Evolutionary conservation across 805 yeast species (phyloP).

Genomic region (Phaffomyces antillensis): DNA sequence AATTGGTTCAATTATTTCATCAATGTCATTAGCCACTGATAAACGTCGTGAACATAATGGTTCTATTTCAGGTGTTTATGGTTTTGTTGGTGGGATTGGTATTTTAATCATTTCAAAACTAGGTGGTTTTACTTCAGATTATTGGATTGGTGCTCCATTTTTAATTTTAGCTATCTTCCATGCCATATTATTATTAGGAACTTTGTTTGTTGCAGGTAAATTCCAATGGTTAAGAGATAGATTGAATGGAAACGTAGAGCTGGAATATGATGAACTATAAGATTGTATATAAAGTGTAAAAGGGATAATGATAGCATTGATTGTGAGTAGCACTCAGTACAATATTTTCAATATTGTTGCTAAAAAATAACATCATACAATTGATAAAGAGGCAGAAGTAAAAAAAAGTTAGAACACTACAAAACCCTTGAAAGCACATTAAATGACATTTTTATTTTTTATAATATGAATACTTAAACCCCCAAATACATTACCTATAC

Average conservation of each 20-base stretch:
- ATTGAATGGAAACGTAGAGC: slow-evolving; percentile 5
- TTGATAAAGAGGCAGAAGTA: background rate
- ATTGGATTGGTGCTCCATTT: slow-evolving; percentile 54
- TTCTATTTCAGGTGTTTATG: slow-evolving; percentile 61
- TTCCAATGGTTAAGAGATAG: slow-evolving; percentile 9
- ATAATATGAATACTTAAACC: slow-evolving; percentile 16
- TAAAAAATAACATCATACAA: too few species aligned
- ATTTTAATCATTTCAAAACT: slow-evolving; percentile 50
- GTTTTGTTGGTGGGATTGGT: slow-evolving; percentile 65
- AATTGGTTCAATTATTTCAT: slow-evolving; percentile 53
- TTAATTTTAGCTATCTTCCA: slow-evolving; percentile 41
- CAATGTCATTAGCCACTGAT: slow-evolving; percentile 55
- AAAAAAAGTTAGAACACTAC: background rate
- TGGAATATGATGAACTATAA: slow-evolving; percentile 8
- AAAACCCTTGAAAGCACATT: slow-evolving; percentile 4
- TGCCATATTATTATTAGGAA: slow-evolving; percentile 16
- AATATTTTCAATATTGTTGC: background rate
- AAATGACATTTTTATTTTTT: slow-evolving; percentile 16
- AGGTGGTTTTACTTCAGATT: slow-evolving; percentile 57
- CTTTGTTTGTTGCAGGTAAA: slow-evolving; percentile 17
- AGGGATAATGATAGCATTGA: too few species aligned
- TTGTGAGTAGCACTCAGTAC: background rate
- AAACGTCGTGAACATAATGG: slow-evolving; percentile 43
- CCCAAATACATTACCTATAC: slow-evolving; percentile 20
- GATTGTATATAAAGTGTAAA: background rate